phyloP scores from a whole-genome alignment of 768 basidiomycete species.

The Boletus pseudopeckii region DNA sequence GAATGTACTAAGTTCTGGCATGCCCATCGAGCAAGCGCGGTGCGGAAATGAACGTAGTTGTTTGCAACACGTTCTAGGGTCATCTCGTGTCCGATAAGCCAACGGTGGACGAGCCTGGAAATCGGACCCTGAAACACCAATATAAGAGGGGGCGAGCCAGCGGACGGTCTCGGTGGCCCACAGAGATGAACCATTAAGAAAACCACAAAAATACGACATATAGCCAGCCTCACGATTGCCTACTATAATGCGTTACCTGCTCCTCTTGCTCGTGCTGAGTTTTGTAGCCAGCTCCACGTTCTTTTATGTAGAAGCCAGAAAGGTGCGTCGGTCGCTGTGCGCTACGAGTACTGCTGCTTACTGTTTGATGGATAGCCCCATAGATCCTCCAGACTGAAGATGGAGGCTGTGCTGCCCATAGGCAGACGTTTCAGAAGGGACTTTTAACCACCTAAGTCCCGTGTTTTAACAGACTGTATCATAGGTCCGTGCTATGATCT shows the following conservation, averaged over 20 bases:
- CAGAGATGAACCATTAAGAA: slow-evolving; percentile 28
- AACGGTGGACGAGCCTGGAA: not conserved
- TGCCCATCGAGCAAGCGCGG: slow-evolving; percentile 1
- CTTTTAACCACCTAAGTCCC: slow-evolving; percentile 29
- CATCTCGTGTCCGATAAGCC: slow-evolving; percentile 15
- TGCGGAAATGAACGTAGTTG: slow-evolving; percentile 23
- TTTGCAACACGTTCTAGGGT: slow-evolving; percentile 25
- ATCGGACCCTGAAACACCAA: slow-evolving; percentile 23
- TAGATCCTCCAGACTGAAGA: slow-evolving; percentile 14
- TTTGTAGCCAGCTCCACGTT: slow-evolving; percentile 28
- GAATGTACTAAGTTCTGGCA: slow-evolving; percentile 1
- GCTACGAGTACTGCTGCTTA: slow-evolving; percentile 2
- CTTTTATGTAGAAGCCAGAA: slow-evolving; percentile 30
- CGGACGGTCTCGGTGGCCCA: slow-evolving; percentile 19
- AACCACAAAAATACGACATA: too few relatives aligned
- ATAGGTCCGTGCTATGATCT: slow-evolving; percentile 11
- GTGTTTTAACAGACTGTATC: slow-evolving; percentile 16
- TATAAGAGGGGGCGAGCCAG: slow-evolving; percentile 21
- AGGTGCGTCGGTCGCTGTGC: slow-evolving; percentile 16
- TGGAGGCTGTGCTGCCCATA: not conserved
- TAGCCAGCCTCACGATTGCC: not conserved
- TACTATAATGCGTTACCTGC: slow-evolving; percentile 25
- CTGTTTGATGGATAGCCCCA: slow-evolving; percentile 14
- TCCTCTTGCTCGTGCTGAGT: slow-evolving; percentile 28
- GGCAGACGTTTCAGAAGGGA: slow-evolving; percentile 14